Conservation (phyloP, 2,329 filamentous ascomycete genomes). For the Aspergillus melleus region DNA sequence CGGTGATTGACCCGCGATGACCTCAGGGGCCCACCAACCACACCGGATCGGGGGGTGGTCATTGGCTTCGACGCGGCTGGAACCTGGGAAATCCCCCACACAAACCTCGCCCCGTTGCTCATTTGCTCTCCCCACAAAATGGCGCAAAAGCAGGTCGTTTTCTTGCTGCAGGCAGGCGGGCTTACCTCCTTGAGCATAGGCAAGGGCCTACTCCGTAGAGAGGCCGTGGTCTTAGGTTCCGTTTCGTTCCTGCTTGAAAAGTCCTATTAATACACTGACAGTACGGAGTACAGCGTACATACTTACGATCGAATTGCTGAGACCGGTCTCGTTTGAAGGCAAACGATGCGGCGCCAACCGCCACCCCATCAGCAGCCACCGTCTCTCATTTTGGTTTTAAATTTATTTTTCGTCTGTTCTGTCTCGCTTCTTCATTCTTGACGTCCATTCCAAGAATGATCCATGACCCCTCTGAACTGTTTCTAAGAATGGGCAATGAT, state of each 20-base stretch:
- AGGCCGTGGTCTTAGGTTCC: neutral
- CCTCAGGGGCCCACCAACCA: neutral
- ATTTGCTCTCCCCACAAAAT: conserved; percentile 21
- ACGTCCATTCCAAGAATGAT: neutral
- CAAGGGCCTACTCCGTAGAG: no score
- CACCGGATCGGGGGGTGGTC: conserved; percentile 3
- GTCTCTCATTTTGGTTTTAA: neutral
- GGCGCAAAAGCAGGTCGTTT: conserved; percentile 14
- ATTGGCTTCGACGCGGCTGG: conserved; percentile 16
- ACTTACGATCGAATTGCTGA: conserved; percentile 2
- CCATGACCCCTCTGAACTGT: neutral
- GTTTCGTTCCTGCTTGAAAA: neutral
- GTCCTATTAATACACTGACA: neutral
- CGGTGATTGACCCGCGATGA: neutral
- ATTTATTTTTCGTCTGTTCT: neutral
- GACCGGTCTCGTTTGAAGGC: neutral
- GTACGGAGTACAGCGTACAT: no score
- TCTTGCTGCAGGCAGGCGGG: neutral
- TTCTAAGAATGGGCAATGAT: neutral
- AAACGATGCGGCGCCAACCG: conserved; percentile 20
- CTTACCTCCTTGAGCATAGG: neutral
- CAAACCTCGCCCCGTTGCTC: conserved; percentile 7
- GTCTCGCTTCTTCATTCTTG: neutral
- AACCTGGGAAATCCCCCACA: conserved; percentile 25
- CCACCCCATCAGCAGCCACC: conserved; percentile 11